These are phyloP conservation scores for Cymbopogon citratus DNA, from an alignment of 176 grass and related monocot genomes.

Conservation along the genomic window DNA sequence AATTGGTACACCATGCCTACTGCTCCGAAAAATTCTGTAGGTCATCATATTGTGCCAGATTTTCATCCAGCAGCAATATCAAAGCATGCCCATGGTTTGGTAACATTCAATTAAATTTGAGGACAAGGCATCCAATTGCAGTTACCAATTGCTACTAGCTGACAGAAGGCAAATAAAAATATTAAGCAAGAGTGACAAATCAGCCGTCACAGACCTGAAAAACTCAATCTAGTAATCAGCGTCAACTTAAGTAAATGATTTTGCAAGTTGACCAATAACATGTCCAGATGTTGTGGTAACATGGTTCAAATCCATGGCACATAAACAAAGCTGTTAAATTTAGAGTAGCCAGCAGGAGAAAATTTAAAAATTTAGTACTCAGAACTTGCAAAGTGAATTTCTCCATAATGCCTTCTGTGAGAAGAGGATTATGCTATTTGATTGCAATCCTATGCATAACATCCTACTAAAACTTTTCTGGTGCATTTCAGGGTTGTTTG, in stretches of 20 bases:
- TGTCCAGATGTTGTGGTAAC: not conserved
- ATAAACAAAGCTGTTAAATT: not conserved
- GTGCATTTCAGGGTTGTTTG: too few species aligned
- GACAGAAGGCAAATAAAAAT: too few species aligned
- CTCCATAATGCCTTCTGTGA: too few species aligned
- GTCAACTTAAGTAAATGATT: not conserved
- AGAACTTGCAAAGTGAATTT: too few species aligned
- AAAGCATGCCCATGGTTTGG: not conserved
- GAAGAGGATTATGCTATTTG: too few species aligned
- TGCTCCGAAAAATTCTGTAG: not conserved
- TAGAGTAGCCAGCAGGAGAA: not conserved
- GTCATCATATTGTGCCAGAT: not conserved
- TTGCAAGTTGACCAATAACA: not conserved
- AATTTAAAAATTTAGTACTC: too few species aligned
- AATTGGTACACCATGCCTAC: not conserved
- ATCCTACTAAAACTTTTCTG: too few species aligned
- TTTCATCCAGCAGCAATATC: not conserved
- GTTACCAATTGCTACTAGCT: too few species aligned
- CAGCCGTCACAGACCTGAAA: conserved; percentile 31
- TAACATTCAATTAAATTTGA: not conserved
- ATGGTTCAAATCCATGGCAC: not conserved
- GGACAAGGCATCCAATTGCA: not conserved
- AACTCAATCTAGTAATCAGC: not conserved
- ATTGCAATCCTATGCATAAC: too few species aligned
- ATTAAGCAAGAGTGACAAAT: not conserved